phyloP scores from a whole-genome alignment of 2,329 filamentous ascomycete species.

The Pseudocercospora fuligena region DNA sequence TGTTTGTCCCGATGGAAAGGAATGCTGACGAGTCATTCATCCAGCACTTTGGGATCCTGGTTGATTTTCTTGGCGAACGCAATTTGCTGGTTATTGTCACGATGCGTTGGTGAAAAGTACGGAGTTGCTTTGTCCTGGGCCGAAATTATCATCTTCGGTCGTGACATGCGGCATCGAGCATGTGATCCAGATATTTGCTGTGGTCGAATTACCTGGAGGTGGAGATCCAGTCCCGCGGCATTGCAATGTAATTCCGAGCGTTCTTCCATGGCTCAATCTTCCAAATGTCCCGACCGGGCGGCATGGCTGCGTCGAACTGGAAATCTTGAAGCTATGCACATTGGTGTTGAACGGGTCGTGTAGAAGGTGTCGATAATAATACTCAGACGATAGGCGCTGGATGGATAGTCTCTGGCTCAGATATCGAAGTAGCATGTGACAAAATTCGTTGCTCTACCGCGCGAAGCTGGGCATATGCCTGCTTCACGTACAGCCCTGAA shows the following conservation, averaged over 20 bases:
- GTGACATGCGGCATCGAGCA: not conserved
- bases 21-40: not conserved
- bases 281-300: not conserved
- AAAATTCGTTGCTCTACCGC: not conserved
- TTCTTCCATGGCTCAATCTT: not conserved
- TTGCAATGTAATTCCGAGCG: not conserved
- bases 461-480: no score
- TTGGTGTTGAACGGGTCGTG: not conserved
- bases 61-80: constrained; percentile 8
- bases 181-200: not conserved
- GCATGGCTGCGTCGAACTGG: no score
- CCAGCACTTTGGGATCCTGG: not conserved
- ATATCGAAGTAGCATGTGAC: not conserved
- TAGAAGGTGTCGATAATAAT: not conserved
- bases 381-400: no score
- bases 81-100: not conserved
- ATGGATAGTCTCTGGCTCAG: no score
- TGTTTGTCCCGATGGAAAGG: not conserved
- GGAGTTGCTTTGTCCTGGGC: not conserved
- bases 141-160: not conserved
- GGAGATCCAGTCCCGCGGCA: not conserved
- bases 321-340: no score
- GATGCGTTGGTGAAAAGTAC: not conserved
- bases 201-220: not conserved
- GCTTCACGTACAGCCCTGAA: not conserved